Evolutionary conservation across 164 flowering plant species (phyloP).

Genomic region (Vitis rupestris): DNA sequence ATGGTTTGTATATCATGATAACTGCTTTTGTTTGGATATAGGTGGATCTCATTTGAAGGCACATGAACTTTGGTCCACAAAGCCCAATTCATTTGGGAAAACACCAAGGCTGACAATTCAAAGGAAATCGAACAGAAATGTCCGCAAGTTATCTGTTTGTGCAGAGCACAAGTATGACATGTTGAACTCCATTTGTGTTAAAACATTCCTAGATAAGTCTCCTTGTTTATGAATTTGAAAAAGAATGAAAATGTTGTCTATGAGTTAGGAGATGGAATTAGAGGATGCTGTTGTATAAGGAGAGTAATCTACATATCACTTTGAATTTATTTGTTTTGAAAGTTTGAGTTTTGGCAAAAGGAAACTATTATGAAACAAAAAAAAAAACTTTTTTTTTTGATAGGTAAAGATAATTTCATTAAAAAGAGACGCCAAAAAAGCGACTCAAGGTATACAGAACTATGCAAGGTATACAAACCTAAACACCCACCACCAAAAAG

Average conservation of each 20-base stretch:
- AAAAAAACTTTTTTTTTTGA: no score
- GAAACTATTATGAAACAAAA: no score
- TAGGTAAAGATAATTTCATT: no score
- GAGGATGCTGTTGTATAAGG: no score
- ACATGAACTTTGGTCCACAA: conserved; percentile 16
- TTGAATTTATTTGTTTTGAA: no score
- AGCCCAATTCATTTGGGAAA: conserved; percentile 19
- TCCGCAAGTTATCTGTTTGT: conserved; percentile 23
- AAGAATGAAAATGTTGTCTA: background rate
- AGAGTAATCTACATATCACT: no score
- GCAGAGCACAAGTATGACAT: conserved; percentile 32
- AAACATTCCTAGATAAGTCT: background rate
- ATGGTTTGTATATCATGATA: background rate
- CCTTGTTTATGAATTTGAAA: no score
- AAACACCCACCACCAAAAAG: no score
- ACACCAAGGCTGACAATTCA: conserved; percentile 16
- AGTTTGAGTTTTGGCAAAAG: no score
- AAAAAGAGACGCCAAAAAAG: no score
- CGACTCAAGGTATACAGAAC: no score
- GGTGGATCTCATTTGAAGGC: conserved; percentile 36
- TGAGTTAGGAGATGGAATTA: background rate
- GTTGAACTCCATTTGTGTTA: background rate
- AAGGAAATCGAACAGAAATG: conserved; percentile 16
- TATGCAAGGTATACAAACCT: no score
- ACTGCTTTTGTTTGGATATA: conserved; percentile 6